These are phyloP conservation scores for Zalaria sp. DNA, from an alignment of 2,329 filamentous ascomycete species.

Conservation along the genomic window DNA sequence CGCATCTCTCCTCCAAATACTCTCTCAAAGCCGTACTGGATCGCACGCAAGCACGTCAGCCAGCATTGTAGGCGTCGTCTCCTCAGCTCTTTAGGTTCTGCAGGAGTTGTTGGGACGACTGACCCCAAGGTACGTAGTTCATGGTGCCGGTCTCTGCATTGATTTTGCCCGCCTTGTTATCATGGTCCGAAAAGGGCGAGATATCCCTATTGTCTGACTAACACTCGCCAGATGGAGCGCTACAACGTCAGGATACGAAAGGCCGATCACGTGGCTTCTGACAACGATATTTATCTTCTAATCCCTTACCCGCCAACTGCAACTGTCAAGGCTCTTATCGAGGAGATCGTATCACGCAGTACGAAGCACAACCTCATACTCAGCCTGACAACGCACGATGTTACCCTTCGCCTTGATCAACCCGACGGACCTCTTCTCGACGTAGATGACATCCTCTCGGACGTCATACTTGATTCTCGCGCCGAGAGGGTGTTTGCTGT, in stretches of 20 bases:
- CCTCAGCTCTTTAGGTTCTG: too few species aligned
- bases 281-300: constrained; percentile 6
- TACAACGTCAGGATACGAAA: constrained; percentile 10
- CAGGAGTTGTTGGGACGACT: too few species aligned
- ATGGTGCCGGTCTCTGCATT: too few species aligned
- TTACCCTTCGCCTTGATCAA: constrained; percentile 12
- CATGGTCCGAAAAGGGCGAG: too few species aligned
- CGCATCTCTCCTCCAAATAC: too few species aligned
- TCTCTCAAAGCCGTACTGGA: too few species aligned
- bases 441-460: constrained; percentile 12
- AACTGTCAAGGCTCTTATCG: constrained; percentile 8
- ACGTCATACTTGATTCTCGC: constrained; percentile 10
- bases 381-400: constrained; percentile 7
- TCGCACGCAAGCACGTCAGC: too few species aligned
- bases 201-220: background rate
- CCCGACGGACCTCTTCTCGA: constrained; percentile 15
- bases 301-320: constrained; percentile 9
- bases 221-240: constrained; percentile 9
- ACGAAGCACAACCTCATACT: constrained; percentile 7
- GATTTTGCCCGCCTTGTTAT: too few species aligned
- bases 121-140: too few species aligned
- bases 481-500: constrained; percentile 13
- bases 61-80: too few species aligned
- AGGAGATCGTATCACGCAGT: constrained; percentile 10
- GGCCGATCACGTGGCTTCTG: constrained; percentile 4